Percentiles rank a stretch among this genome's conserved stretches.
phyloP scores from a whole-genome alignment of 306 rosid species.

The Cucumis melo region DNA sequence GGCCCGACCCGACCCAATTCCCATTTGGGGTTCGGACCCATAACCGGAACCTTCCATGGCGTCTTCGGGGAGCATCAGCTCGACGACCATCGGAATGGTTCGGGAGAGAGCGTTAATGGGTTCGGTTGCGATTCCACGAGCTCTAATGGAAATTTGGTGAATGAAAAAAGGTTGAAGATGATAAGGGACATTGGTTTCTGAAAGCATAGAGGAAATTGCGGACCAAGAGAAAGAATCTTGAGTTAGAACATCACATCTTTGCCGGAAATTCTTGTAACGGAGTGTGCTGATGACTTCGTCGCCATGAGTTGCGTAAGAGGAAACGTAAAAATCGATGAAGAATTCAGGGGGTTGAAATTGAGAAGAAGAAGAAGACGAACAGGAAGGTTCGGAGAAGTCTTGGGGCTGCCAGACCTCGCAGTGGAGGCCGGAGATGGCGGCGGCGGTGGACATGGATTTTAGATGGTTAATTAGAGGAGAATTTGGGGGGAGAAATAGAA shows the following conservation, averaged over 20 bases:
- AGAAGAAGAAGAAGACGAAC: neutral
- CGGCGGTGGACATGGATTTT: neutral
- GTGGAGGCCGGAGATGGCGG: neutral
- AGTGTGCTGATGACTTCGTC: neutral
- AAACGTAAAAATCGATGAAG: constrained; percentile 2
- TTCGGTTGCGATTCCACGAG: neutral
- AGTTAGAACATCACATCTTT: neutral
- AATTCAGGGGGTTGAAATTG: neutral
- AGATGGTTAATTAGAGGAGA: neutral
- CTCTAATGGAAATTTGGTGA: neutral
- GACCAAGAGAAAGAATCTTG: constrained; percentile 7
- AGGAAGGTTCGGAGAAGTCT: neutral
- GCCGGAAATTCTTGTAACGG: neutral
- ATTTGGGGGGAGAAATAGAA: neutral
- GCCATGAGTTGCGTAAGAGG: neutral
- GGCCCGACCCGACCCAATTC: neutral
- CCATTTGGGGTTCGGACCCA: neutral
- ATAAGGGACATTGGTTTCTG: constrained; percentile 9
- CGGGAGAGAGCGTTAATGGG: neutral
- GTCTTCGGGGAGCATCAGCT: neutral
- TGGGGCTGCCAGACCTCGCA: constrained; percentile 8
- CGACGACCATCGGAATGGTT: constrained; percentile 6
- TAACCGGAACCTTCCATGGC: neutral
- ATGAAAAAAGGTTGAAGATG: constrained; percentile 15
- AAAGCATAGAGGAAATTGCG: constrained; percentile 9